These are phyloP conservation scores for Neofusicoccum parvum DNA, from an alignment of 2,329 filamentous ascomycete genomes.

Conservation along the genomic window DNA sequence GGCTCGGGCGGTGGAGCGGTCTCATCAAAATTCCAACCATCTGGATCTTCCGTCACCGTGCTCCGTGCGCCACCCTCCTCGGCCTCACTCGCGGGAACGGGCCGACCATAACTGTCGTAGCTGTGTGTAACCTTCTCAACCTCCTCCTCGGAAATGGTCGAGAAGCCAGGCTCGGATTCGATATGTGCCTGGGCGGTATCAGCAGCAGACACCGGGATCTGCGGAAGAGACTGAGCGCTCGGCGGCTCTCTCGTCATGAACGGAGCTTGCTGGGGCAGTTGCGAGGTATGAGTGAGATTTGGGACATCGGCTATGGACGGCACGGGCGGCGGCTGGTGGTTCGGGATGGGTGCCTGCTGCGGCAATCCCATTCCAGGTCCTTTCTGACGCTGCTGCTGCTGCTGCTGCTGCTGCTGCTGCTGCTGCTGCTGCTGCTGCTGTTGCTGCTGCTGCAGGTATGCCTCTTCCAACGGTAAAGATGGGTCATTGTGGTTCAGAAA, in stretches of 20 bases:
- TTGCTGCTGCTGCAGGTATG: conserved; percentile 58
- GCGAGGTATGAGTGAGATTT: conserved; percentile 43
- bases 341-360: conserved; percentile 51
- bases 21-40: conserved; percentile 94
- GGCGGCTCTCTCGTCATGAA: conserved; percentile 49
- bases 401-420: conserved; percentile 44
- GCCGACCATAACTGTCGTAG: conserved; percentile 61
- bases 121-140: conserved; percentile 60
- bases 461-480: conserved; percentile 60
- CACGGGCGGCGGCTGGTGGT: conserved; percentile 63
- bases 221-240: conserved; percentile 37
- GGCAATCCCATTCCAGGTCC: conserved; percentile 32
- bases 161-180: conserved; percentile 43
- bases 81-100: conserved; percentile 50
- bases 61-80: conserved; percentile 34
- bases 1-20: conserved; percentile 63
- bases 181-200: conserved; percentile 37
- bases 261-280: conserved; percentile 43
- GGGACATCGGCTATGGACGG: conserved; percentile 43
- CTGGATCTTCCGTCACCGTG: conserved; percentile 56
- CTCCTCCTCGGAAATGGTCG: conserved; percentile 54
- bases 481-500: conserved; percentile 55
- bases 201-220: neutral
- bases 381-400: conserved; percentile 53
- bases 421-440: conserved; percentile 31